phyloP scores from a whole-genome alignment of 805 yeast species.

The Spathaspora arborariae region DNA sequence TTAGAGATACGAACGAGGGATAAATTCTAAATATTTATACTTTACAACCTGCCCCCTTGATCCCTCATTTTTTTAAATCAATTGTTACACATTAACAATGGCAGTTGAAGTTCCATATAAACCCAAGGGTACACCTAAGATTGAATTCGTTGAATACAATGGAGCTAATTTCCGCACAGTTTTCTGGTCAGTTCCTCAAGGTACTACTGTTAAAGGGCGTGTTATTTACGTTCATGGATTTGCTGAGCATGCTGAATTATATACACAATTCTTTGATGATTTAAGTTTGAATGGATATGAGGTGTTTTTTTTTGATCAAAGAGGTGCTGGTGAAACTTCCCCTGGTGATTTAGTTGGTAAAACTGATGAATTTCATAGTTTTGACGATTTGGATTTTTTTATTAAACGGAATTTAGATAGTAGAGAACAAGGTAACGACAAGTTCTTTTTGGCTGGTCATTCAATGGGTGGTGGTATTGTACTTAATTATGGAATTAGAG shows the following conservation, averaged over 20 bases:
- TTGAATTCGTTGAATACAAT: constrained; percentile 28
- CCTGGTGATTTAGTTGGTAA: constrained; percentile 50
- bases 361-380: constrained; percentile 54
- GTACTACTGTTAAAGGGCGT: constrained; percentile 43
- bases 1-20: no score
- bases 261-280: constrained; percentile 51
- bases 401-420: constrained; percentile 42
- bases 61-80: neutral
- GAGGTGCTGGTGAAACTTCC: constrained; percentile 71
- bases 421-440: constrained; percentile 26
- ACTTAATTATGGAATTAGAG: constrained; percentile 57
- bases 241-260: constrained; percentile 52
- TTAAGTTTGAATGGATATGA: constrained; percentile 56
- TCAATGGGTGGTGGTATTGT: constrained; percentile 82
- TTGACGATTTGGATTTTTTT: constrained; percentile 58
- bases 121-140: constrained; percentile 26
- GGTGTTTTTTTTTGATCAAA: constrained; percentile 64
- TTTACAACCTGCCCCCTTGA: neutral
- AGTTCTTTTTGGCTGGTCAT: constrained; percentile 58
- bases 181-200: constrained; percentile 37
- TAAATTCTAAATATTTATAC: no score
- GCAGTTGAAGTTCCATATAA: constrained; percentile 29
- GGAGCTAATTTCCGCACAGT: constrained; percentile 40
- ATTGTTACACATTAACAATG: neutral
- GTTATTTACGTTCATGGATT: constrained; percentile 69